Evolutionary conservation across 768 basidiomycete genomes (phyloP).

Genomic region (Lactarius sanguifluus): DNA sequence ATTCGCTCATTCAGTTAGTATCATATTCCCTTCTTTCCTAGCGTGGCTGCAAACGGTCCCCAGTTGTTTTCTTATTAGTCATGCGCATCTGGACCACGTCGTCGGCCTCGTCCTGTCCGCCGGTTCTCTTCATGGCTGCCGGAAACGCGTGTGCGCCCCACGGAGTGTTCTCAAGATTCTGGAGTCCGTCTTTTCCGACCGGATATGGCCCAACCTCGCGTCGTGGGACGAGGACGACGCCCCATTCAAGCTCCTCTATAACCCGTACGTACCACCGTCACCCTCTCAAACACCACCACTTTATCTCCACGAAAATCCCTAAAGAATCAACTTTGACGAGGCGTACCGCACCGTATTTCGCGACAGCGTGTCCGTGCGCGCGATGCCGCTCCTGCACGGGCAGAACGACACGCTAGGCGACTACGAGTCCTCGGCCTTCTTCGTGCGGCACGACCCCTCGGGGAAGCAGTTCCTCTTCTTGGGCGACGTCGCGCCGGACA

Average conservation of each 20-base stretch:
- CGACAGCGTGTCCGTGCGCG: slow-evolving; percentile 55
- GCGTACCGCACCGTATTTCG: slow-evolving; percentile 53
- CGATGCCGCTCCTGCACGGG: slow-evolving; percentile 75
- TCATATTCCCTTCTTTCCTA: not conserved
- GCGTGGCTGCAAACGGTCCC: not conserved
- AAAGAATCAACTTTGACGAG: slow-evolving; percentile 52
- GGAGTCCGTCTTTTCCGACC: slow-evolving; percentile 70
- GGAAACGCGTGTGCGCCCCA: slow-evolving; percentile 64
- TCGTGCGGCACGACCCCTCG: slow-evolving; percentile 66
- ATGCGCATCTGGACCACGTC: slow-evolving; percentile 91
- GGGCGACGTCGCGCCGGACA: slow-evolving; percentile 91
- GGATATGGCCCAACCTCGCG: slow-evolving; percentile 84
- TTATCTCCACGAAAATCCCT: not conserved
- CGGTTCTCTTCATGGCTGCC: slow-evolving; percentile 63
- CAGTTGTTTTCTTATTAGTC: slow-evolving; percentile 84
- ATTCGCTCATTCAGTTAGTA: slow-evolving; percentile 52
- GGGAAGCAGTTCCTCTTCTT: slow-evolving; percentile 84
- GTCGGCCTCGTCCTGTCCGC: slow-evolving; percentile 80
- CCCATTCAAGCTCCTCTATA: slow-evolving; percentile 59
- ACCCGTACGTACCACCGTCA: slow-evolving; percentile 48
- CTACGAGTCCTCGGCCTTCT: slow-evolving; percentile 85
- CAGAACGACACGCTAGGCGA: slow-evolving; percentile 46
- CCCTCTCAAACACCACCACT: not conserved
- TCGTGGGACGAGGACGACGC: slow-evolving; percentile 68
- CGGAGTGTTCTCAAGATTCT: slow-evolving; percentile 64